phyloP scores from a whole-genome alignment of 768 basidiomycete species.

The Mycena rosella region DNA sequence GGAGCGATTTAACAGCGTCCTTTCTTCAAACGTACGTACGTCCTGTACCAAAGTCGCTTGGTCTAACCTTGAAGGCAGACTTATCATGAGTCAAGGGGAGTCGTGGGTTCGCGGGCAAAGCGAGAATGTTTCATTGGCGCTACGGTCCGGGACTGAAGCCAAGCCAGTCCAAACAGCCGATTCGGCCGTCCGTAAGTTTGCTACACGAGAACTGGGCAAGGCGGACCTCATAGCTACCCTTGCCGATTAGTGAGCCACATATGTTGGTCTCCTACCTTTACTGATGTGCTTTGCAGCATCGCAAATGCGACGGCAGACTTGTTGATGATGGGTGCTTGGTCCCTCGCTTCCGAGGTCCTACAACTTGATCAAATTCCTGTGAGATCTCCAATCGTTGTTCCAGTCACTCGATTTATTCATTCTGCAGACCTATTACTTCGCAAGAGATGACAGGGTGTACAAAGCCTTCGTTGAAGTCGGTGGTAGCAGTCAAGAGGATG shows the following conservation, averaged over 20 bases:
- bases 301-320: conserved; percentile 82
- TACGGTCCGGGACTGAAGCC: conserved; percentile 75
- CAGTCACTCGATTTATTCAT: neutral
- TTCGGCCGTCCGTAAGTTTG: conserved; percentile 84
- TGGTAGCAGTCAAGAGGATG: too few species aligned
- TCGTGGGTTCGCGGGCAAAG: conserved; percentile 86
- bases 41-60: neutral
- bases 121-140: conserved; percentile 74
- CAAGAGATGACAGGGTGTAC: conserved; percentile 90
- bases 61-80: conserved; percentile 31
- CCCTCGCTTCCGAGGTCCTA: conserved; percentile 68
- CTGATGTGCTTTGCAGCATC: conserved; percentile 59
- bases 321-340: conserved; percentile 85
- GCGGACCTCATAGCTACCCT: conserved; percentile 83
- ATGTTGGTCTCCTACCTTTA: conserved; percentile 7
- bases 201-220: conserved; percentile 87
- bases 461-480: conserved; percentile 77
- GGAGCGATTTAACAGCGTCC: conserved; percentile 86
- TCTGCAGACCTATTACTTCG: conserved; percentile 88
- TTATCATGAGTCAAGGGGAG: conserved; percentile 97
- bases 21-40: conserved; percentile 80
- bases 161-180: conserved; percentile 84
- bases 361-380: conserved; percentile 81
- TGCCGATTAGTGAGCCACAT: conserved; percentile 85
- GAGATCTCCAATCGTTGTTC: conserved; percentile 40